Percentiles rank a stretch among this genome's conserved stretches.
phyloP scores from a whole-genome alignment of 768 basidiomycete species.

The Floccularia luteovirens region DNA sequence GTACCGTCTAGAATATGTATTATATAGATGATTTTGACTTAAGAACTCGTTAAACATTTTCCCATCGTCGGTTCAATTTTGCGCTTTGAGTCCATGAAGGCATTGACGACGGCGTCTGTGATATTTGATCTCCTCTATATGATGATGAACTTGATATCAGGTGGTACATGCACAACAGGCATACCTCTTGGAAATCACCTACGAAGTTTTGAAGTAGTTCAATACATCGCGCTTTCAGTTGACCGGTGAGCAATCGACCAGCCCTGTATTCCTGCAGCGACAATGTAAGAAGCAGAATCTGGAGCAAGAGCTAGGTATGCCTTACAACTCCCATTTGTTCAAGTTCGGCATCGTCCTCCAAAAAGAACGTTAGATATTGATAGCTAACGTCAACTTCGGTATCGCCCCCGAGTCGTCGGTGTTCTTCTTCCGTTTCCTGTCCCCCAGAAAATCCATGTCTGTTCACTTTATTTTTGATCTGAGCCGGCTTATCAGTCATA shows the following conservation, averaged over 20 bases:
- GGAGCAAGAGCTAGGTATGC: not conserved
- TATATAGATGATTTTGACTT: too few relatives aligned
- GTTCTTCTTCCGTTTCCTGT: constrained; percentile 92
- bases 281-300: not conserved
- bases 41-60: constrained; percentile 19
- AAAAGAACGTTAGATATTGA: constrained; percentile 92
- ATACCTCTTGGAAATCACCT: constrained; percentile 72
- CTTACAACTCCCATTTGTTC: constrained; percentile 68
- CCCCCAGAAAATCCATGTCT: constrained; percentile 96
- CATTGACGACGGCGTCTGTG: constrained; percentile 65
- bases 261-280: constrained; percentile 78
- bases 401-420: constrained; percentile 80
- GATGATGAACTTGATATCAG: not conserved
- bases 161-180: constrained; percentile 3
- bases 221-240: constrained; percentile 88
- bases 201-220: constrained; percentile 77
- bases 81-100: constrained; percentile 77
- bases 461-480: constrained; percentile 98
- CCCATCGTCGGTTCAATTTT: constrained; percentile 58
- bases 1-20: too few relatives aligned
- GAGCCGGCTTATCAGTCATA: constrained; percentile 88
- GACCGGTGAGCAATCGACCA: constrained; percentile 80
- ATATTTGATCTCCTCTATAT: constrained; percentile 70
- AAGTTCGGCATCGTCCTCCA: constrained; percentile 92
- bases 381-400: constrained; percentile 94